Base-by-base conservation (phyloP, 208 protist species). In the Acanthamoeba sp. region DNA sequence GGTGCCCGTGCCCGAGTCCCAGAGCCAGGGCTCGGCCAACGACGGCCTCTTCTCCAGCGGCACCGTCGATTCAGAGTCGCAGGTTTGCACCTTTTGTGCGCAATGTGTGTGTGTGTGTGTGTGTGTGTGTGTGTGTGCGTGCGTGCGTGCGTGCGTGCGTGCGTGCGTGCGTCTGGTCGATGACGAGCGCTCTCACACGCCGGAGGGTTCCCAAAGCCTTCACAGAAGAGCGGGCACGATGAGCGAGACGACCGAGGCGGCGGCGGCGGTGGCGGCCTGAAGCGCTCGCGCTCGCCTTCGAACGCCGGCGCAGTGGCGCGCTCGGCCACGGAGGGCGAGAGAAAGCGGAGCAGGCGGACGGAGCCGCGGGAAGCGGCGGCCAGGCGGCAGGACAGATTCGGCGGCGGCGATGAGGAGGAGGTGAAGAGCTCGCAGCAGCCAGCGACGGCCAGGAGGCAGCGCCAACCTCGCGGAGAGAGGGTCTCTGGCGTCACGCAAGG, bases 351-450 rank as follows among this genome's bases (percentile, higher is more conserved):
- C 3, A 66, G 34, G 59, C 59, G 59, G 12, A 2, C 14, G 20
- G 59, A 66, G 20, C 59, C 59, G 27, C 59, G 6, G 10, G 57
- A 3, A 64, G 27, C 66, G 18, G 14, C 50, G 3, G 1, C 66
- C 34, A 36, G 34, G 34, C 34, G 32, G 18, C 9, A 10, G 6
- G n/a, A 42, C 50, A 12, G 50, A 20, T 2, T 4, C 10, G 34
- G 20, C 34, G 66, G 66, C n/a, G 66, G 34, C 3, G 66, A 76
- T 32, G 66, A 76, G 14, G 66, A 76, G 16, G 66, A 76, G 36
- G 66, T 76, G 7, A 76, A 76, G 66, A 76, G 66, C 66, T 76
- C 66, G 1, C 66, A 76, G 34, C 66, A 36, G 12, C 66, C 66
- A 9, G n/a, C 22, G 6, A 42, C 12, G 59, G 59, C 27, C 59